A percentile compares a stretch with the other conserved stretches of the same genome.
Evolutionary conservation across 139 green algal species (phyloP).

Genomic region (Picochlorum sp.): DNA sequence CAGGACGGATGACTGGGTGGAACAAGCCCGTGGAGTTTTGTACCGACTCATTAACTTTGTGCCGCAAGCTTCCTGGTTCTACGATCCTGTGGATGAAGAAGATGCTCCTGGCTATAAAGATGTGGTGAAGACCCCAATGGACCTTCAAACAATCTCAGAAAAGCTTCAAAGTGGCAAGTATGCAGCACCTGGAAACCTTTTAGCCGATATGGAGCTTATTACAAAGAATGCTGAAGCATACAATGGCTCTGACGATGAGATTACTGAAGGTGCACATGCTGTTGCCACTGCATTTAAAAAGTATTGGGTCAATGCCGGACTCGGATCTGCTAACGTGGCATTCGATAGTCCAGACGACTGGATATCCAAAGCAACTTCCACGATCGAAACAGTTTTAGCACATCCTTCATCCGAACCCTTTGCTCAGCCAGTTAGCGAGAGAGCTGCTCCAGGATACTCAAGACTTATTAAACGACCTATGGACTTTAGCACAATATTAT

Average conservation of each 20-base stretch:
- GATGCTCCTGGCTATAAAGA: conserved; percentile 25
- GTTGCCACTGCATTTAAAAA: background rate
- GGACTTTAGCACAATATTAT: conserved; percentile 3
- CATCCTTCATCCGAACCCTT: background rate
- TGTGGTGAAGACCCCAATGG: conserved; percentile 37
- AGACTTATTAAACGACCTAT: conserved; percentile 4
- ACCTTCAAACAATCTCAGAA: conserved; percentile 29
- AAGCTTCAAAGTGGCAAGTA: conserved; percentile 21
- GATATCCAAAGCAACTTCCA: background rate
- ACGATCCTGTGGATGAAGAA: conserved; percentile 7
- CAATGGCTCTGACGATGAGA: conserved; percentile 3
- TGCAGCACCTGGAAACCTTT: conserved; percentile 5
- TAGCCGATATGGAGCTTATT: conserved; percentile 34
- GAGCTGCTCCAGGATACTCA: conserved; percentile 7
- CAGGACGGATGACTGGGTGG: background rate
- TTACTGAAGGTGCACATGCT: background rate
- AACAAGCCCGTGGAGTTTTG: background rate
- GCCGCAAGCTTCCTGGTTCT: conserved; percentile 6
- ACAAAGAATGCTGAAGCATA: conserved; percentile 4
- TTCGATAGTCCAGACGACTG: background rate
- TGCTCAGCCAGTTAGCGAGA: background rate
- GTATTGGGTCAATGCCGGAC: background rate
- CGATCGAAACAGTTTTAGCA: background rate
- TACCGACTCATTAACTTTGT: conserved; percentile 2
- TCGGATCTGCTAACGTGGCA: background rate